These are phyloP conservation scores for Dichomitus squalens DNA, from an alignment of 1,284 basidiomycete species.

Conservation along the genomic window DNA sequence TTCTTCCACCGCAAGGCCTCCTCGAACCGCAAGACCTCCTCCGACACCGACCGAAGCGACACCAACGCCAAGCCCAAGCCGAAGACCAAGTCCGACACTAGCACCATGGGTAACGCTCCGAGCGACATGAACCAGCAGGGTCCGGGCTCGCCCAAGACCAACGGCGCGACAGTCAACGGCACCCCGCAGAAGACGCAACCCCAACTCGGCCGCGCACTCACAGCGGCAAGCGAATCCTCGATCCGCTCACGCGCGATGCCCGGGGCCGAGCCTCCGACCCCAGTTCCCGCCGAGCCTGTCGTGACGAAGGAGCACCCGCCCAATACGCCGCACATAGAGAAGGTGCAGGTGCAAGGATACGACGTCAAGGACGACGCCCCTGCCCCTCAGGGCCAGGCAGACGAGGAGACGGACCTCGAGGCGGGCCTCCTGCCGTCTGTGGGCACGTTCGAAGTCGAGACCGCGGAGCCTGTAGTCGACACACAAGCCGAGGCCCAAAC, in stretches of 20 bases:
- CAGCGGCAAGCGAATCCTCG: conserved; percentile 13
- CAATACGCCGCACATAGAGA: conserved; percentile 4
- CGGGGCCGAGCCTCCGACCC: conserved; percentile 21
- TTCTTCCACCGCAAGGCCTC: conserved; percentile 14
- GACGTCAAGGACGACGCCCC: conserved; percentile 10
- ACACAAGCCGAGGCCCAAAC: not conserved
- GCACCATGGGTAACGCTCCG: conserved; percentile 24
- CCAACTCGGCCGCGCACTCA: conserved; percentile 5
- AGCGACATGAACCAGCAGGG: conserved; percentile 19
- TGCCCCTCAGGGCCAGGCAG: not conserved
- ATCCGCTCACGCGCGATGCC: conserved; percentile 20
- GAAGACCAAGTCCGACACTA: not conserved
- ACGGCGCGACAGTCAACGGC: conserved; percentile 4
- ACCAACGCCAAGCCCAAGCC: not conserved
- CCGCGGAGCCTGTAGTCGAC: not conserved
- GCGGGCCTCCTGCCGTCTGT: conserved; percentile 8
- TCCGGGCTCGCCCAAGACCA: not conserved
- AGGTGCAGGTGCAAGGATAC: conserved; percentile 3
- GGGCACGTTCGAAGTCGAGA: conserved; percentile 10
- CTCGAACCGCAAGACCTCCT: conserved; percentile 1
- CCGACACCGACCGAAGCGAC: conserved; percentile 1
- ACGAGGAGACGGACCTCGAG: conserved; percentile 10
- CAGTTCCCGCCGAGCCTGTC: conserved; percentile 4
- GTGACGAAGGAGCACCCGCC: conserved; percentile 7
- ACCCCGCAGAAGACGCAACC: conserved; percentile 7